Evolutionary conservation across 202 grass and related monocot genomes (phyloP).

Genomic region (Setaria italica): DNA sequence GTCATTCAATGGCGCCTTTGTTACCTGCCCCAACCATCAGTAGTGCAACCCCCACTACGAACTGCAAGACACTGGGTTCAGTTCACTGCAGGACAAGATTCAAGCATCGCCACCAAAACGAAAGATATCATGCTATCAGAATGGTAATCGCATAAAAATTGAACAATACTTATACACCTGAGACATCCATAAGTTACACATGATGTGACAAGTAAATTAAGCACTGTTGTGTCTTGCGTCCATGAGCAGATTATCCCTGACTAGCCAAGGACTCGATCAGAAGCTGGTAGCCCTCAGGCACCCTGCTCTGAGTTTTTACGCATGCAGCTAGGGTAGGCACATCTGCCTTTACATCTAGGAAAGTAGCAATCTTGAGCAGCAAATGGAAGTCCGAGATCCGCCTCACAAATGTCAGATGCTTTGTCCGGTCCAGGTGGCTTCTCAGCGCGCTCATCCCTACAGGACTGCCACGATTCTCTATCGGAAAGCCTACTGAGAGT

Average conservation of each 20-base stretch:
- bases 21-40: not conserved
- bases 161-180: slow-evolving; percentile 36
- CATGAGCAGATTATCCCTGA: slow-evolving; percentile 38
- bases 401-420: slow-evolving; percentile 79
- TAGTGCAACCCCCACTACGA: not conserved
- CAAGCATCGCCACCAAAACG: not conserved
- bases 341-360: slow-evolving; percentile 73
- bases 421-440: slow-evolving; percentile 67
- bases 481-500: slow-evolving; percentile 66
- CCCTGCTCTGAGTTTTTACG: slow-evolving; percentile 60
- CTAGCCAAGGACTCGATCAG: slow-evolving; percentile 85
- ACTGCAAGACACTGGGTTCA: not conserved
- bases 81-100: not conserved
- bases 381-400: slow-evolving; percentile 90
- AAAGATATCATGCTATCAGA: not conserved
- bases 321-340: slow-evolving; percentile 73
- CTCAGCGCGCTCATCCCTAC: slow-evolving; percentile 54
- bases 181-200: slow-evolving; percentile 44
- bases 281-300: slow-evolving; percentile 89
- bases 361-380: slow-evolving; percentile 67
- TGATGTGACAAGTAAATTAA: slow-evolving; percentile 43
- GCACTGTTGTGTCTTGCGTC: not conserved
- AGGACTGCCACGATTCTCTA: slow-evolving; percentile 72
- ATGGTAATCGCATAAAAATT: slow-evolving; percentile 41
- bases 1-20: not conserved